Percentiles rank a stretch among this genome's conserved stretches.
Conservation (phyloP, 257 asterid genomes). For the Nemophila menziesii region DNA sequence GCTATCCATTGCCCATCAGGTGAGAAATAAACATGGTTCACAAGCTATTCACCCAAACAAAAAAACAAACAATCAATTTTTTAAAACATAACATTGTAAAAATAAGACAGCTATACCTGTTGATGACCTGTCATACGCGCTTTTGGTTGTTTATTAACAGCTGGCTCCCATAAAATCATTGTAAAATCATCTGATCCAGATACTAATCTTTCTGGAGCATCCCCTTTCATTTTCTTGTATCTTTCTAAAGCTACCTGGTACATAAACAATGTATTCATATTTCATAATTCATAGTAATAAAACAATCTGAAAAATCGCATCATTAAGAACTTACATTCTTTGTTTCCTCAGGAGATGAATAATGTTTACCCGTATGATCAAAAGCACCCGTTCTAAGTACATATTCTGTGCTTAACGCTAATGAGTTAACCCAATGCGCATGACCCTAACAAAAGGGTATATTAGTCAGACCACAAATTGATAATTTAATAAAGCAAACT, state of each 20-base stretch:
- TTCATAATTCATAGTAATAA: too few relatives aligned
- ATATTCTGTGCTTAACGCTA: constrained; percentile 92
- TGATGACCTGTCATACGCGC: constrained; percentile 98
- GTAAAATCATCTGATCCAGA: constrained; percentile 97
- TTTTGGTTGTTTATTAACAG: constrained; percentile 63
- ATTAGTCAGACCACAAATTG: background rate
- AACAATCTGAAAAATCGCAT: background rate
- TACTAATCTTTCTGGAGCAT: constrained; percentile 78
- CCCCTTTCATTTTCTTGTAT: constrained; percentile 66
- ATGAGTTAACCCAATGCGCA: constrained; percentile 95
- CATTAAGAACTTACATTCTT: constrained; percentile 41
- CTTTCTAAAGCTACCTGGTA: constrained; percentile 78
- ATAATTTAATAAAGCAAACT: constrained; percentile 1
- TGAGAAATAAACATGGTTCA: constrained; percentile 91
- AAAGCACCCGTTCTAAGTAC: constrained; percentile 91
- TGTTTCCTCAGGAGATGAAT: constrained; percentile 81
- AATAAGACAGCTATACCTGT: constrained; percentile 42
- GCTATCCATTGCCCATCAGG: constrained; percentile 96
- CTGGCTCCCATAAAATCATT: constrained; percentile 92
- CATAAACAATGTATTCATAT: constrained; percentile 6
- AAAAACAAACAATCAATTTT: too few relatives aligned
- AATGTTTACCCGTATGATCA: constrained; percentile 62
- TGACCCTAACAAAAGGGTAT: constrained; percentile 46
- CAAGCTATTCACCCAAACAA: constrained; percentile 50
- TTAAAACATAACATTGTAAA: background rate